Base-by-base conservation (phyloP, 805 yeast species). In the Yarrowia hollandica region DNA sequence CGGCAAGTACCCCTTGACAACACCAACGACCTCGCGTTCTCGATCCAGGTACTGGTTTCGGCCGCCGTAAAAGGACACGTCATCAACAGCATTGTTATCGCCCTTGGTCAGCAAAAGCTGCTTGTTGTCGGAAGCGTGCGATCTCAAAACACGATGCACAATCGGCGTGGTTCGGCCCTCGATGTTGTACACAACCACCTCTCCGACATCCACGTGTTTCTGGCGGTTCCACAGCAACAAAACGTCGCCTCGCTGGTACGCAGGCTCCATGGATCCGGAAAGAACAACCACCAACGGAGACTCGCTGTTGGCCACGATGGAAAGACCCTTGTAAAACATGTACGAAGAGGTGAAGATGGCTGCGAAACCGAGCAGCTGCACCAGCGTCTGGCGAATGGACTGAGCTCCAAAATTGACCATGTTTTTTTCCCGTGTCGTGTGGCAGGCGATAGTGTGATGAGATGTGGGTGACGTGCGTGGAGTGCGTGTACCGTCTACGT, bases 221-320 rank as follows among this genome's bases (percentile, higher is more conserved):
- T 86, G 83, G 64, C 97, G 79, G 72, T 94, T 94, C 96, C 96
- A 91, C 60, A 94, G 76, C 67, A 94, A 85, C 62, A 94, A 75
- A 15, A 94, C 85, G 70, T 94, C 99, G 54, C 99, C 99, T 74
- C 99, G 82, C 74, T 94, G 97, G 79, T 94, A 94, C 1, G 99
- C 99, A 1, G 99, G 99, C 71, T 94, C 99, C 99, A 94, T 94
- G 1, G 98, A 92, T 5, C 99, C 99, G 1, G 98, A 90, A 50
- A 94, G 80, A 9, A 94, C 99, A 25, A 94, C 99, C 18, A 94
- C 99, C 21, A 94, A 83, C 18, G 99, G 99, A 1, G 97, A 88
- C 62, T 88, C 85, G 0, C 97, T 84, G 72, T 89, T 83, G 10
- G 97, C 79, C 1, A 84, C 76, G 4, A 92, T 75, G 0, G 90